Evolutionary conservation across 148 eudicot genomes (phyloP).

Genomic region (Limonium bicolor): DNA sequence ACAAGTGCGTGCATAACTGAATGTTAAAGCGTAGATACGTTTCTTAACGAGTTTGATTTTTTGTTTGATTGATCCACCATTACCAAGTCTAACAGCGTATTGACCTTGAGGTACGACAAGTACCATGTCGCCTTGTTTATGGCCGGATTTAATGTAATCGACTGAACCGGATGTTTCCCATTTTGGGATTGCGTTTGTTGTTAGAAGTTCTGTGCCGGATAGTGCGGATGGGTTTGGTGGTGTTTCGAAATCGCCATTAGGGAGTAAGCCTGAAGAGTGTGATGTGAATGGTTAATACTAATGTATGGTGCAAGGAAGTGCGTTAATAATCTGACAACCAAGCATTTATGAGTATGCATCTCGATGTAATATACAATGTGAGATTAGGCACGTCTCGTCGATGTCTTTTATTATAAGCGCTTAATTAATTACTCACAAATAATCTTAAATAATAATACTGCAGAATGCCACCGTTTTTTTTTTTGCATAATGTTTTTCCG

Average conservation of each 20-base stretch:
- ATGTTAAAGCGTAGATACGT: conserved; percentile 23
- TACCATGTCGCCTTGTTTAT: conserved; percentile 40
- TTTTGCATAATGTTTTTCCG: no score
- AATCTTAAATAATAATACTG: no score
- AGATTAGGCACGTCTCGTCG: no score
- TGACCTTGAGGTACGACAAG: conserved; percentile 33
- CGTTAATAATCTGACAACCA: no score
- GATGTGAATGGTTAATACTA: background rate
- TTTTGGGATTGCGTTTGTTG: conserved; percentile 17
- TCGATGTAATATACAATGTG: no score
- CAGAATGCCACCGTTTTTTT: no score
- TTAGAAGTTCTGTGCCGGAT: conserved; percentile 25
- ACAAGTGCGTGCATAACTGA: conserved; percentile 33
- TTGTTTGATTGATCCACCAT: conserved; percentile 28
- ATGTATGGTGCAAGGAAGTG: background rate
- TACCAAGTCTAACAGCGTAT: conserved; percentile 28
- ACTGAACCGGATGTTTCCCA: conserved; percentile 30
- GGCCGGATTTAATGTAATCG: conserved; percentile 35
- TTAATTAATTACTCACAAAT: no score
- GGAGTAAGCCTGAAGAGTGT: conserved; percentile 18
- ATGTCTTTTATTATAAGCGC: no score
- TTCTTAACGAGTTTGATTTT: conserved; percentile 15
- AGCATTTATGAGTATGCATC: no score
- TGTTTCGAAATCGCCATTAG: conserved; percentile 33
- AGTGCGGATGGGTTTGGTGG: conserved; percentile 23